A percentile compares a stretch with the other conserved stretches of the same genome.
These are phyloP conservation scores for Paulownia fortunei DNA, from an alignment of 257 asterid genomes.

Conservation along the genomic window DNA sequence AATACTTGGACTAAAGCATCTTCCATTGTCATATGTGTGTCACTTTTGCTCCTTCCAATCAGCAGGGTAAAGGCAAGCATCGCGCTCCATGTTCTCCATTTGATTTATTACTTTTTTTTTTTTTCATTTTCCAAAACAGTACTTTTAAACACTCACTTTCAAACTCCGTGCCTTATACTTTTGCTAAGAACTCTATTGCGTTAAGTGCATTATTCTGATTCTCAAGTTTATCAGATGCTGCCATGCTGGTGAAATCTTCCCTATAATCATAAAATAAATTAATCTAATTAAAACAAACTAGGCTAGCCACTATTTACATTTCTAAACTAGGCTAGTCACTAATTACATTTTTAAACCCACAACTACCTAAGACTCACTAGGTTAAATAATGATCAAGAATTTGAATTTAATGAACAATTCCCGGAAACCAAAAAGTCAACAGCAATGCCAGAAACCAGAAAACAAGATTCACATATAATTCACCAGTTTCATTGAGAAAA, in stretches of 20 bases:
- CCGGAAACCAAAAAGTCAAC: background rate
- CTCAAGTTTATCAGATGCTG: background rate
- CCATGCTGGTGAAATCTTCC: background rate
- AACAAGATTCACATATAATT: background rate
- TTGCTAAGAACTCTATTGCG: background rate
- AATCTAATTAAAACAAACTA: background rate
- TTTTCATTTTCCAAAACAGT: background rate
- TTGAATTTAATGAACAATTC: background rate
- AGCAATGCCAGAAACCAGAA: background rate
- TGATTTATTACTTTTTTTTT: background rate
- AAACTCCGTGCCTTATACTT: background rate
- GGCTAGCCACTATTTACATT: background rate
- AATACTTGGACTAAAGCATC: background rate
- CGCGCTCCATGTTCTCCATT: background rate
- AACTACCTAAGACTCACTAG: background rate
- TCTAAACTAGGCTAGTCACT: background rate
- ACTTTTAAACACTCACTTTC: background rate
- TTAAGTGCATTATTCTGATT: background rate
- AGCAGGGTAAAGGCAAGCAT: background rate
- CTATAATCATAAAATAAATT: background rate
- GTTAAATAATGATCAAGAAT: background rate
- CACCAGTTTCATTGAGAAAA: background rate
- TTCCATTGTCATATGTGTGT: background rate
- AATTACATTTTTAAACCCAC: background rate
- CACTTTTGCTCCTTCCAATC: background rate